Evolutionary conservation across 495 filamentous ascomycete genomes (phyloP).

Genomic region (Sordaria brevicollis): DNA sequence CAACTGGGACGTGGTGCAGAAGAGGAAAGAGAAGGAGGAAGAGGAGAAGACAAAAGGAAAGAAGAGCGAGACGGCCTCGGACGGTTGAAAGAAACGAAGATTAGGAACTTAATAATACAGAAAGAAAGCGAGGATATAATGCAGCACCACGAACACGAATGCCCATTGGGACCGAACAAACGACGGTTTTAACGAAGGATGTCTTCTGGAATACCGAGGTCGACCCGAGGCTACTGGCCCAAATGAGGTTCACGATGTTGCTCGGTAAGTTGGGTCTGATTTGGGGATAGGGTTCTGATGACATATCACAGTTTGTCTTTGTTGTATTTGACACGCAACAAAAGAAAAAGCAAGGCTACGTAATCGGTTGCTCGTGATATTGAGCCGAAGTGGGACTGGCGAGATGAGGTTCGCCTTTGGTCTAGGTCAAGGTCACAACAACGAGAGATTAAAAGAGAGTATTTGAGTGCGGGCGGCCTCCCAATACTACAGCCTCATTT

Average conservation of each 20-base stretch:
- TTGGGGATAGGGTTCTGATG: background rate
- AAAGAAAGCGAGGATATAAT: background rate
- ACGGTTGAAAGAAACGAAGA: slow-evolving; percentile 8
- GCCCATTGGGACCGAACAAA: background rate
- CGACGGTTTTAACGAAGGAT: background rate
- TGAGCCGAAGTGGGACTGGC: background rate
- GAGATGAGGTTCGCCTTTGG: background rate
- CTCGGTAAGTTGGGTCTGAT: background rate
- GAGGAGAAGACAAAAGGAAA: slow-evolving; percentile 39
- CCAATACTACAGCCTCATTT: background rate
- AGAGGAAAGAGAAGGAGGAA: slow-evolving; percentile 78
- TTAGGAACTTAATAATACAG: background rate
- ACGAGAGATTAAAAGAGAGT: background rate
- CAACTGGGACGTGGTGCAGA: slow-evolving; percentile 94
- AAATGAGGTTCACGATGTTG: background rate
- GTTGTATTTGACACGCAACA: background rate
- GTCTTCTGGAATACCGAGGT: background rate
- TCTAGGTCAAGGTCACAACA: background rate
- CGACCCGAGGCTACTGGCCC: background rate
- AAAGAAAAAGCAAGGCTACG: background rate
- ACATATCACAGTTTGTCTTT: background rate
- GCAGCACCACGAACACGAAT: background rate
- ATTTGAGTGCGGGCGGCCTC: background rate
- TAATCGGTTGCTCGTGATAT: background rate
- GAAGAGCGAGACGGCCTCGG: slow-evolving; percentile 12